Evolutionary conservation across 1,284 basidiomycete genomes (phyloP), one percentile per base, ranked within the genome.

Genomic region (Puccinia horiana): DNA sequence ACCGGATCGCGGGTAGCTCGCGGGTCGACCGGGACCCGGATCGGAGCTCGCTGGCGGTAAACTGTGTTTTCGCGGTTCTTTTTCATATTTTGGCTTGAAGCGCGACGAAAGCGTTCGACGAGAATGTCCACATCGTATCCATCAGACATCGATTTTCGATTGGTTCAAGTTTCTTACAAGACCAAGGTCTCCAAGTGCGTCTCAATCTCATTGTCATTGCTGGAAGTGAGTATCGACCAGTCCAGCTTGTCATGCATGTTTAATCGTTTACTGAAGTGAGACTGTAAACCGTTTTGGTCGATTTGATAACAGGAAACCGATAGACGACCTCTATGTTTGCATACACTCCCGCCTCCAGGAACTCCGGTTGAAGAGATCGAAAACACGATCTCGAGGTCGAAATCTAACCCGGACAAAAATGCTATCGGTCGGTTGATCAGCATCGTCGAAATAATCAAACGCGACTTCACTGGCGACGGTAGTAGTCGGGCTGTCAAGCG

Each of bases 391-490:
- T 5, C 54, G 40, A 47, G 11, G 42, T 81, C 79, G 14, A 81
- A 81, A 61, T 20, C 35, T 16, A 81, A 81, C 70, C 79, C 79
- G n/a, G 56, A 63, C 42, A 73, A 81, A 35, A 81, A 81, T 63
- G 70, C 32, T 16, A 70, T 81, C 23, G 79, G 79, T 26, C 90
- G 91, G 0, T 89, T 95, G 11, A 88, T 95, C 74, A 91, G 92
- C 0, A 92, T 94, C 4, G 91, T 91, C 0, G 94, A 95, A 87
- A 93, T 94, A 82, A 90, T 94, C 85, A 94, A 95, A 86, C 90
- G 93, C 47, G 92, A 94, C 85, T 93, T 91, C 85, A 83, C 93
- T 83, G 81, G 80, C 32, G 82, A 82, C n/a, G 76, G 79, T 42
- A 44, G 49, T 20, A 58, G 14, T 58, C 56, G 40, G 23, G 37